Evolutionary conservation across 768 basidiomycete genomes (phyloP), one percentile per base, ranked within the genome.

Genomic region (Kwoniella bestiolae): DNA sequence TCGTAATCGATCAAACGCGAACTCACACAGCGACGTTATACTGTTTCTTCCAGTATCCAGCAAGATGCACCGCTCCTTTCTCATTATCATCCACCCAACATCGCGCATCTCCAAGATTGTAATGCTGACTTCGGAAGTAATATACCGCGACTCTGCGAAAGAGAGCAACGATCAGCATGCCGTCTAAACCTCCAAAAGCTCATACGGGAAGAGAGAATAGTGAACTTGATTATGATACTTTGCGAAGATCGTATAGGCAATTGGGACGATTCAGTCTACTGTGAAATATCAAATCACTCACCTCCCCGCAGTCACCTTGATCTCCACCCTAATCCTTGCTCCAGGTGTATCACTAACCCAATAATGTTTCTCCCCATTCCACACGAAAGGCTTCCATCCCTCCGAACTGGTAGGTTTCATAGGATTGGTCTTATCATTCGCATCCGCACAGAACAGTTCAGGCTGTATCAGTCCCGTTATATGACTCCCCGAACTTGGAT

Each of bases 21-120:
- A 73, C 76, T 63, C 50, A 80, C 77, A 71, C 69, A 21, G 79
- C 77, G 8, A 78, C 73, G 59, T 80, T 80, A 58, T 78, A 78
- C 44, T 66, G 63, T 31, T 70, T 73, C n/a, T 60, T 55, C 79
- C 79, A 80, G 58, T 73, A 77, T 28, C 77, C 75, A 18, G 70
- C 35, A 1, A 80, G 52, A 6, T 47, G 53, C n/a, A 73, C 74
- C 5, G 75, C 77, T 5, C 79, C 79, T 31, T 45, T 56, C 31
- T 73, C 75, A 52, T 80, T 80, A 52, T 80, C 79, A 60, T 80
- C 79, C 11, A 80, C 79, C 79, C 79, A 80, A 56, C 79, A 80
- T 46, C 56, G 66, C 0, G 75, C 77, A 51, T 78, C 73, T 9
- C 79, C 77, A 3, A 78, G 61, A 60, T 77, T 60, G 53, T 77